Percentiles rank a stretch among this genome's conserved stretches.
These are phyloP conservation scores for Penicillium robsamsonii DNA, from an alignment of 495 filamentous ascomycete genomes.

Conservation along the genomic window DNA sequence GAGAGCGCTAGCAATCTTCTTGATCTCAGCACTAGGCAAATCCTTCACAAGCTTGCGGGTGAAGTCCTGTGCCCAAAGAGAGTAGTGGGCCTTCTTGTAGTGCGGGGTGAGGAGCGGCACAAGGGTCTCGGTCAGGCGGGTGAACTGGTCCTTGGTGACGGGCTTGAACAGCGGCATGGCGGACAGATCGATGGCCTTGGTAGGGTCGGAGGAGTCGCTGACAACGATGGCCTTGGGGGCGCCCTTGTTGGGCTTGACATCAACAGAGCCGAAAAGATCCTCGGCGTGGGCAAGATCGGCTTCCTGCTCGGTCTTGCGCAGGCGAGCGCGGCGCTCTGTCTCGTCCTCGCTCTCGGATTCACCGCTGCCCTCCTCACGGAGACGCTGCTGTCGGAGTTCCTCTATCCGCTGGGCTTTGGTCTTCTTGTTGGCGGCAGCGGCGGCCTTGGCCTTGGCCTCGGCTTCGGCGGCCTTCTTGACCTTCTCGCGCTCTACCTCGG, in stretches of 20 bases:
- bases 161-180: slow-evolving; percentile 85
- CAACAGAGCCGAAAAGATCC: slow-evolving; percentile 82
- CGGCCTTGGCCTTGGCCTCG: slow-evolving; percentile 85
- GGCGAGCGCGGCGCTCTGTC: slow-evolving; percentile 64
- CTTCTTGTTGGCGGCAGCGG: slow-evolving; percentile 93
- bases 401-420: slow-evolving; percentile 83
- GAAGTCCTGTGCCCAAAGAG: slow-evolving; percentile 87
- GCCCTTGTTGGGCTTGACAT: slow-evolving; percentile 65
- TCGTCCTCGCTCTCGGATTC: slow-evolving; percentile 71
- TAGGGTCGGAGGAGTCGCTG: slow-evolving; percentile 66
- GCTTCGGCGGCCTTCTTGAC: slow-evolving; percentile 79
- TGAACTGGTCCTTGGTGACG: slow-evolving; percentile 78
- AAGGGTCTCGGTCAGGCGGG: slow-evolving; percentile 67
- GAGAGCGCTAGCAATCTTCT: slow-evolving; percentile 84
- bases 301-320: slow-evolving; percentile 78
- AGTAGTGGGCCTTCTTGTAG: slow-evolving; percentile 86
- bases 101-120: slow-evolving; percentile 70
- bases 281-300: slow-evolving; percentile 87
- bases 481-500: slow-evolving; percentile 94
- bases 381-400: slow-evolving; percentile 58
- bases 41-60: slow-evolving; percentile 84
- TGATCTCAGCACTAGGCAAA: slow-evolving; percentile 83
- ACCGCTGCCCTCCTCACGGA: slow-evolving; percentile 51
- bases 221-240: slow-evolving; percentile 59
- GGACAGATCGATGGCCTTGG: slow-evolving; percentile 74